Conservation (phyloP, 768 basidiomycete genomes). For the Lactarius quietus region DNA sequence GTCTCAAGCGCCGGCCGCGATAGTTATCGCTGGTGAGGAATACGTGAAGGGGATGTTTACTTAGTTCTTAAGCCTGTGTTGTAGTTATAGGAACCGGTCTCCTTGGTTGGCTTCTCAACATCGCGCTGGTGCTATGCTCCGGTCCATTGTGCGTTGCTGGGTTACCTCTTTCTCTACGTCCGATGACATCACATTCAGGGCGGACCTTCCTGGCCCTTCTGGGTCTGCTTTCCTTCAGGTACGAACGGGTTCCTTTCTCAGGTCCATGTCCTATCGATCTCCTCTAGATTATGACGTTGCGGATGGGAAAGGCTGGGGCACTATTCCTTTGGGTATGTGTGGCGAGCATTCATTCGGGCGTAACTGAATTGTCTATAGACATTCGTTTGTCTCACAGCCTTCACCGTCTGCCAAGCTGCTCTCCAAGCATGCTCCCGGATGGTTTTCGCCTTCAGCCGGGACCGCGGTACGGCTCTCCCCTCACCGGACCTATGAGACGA, state of each 20-base stretch:
- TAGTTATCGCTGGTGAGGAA: slow-evolving; percentile 15
- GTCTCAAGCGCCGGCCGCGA: slow-evolving; percentile 20
- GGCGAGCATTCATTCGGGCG: background rate
- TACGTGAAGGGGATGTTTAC: slow-evolving; percentile 28
- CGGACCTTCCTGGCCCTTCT: slow-evolving; percentile 62
- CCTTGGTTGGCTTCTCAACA: slow-evolving; percentile 84
- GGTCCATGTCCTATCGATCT: background rate
- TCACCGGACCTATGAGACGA: background rate
- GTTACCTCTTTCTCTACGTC: background rate
- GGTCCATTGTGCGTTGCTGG: slow-evolving; percentile 56
- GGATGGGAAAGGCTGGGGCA: slow-evolving; percentile 74
- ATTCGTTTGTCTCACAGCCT: slow-evolving; percentile 81
- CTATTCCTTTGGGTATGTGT: slow-evolving; percentile 69
- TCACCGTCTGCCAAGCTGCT: slow-evolving; percentile 79
- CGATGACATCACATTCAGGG: slow-evolving; percentile 36
- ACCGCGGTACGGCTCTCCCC: slow-evolving; percentile 47
- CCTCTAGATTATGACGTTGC: slow-evolving; percentile 61
- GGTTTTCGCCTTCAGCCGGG: slow-evolving; percentile 81
- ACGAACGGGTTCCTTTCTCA: background rate
- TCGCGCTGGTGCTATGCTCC: slow-evolving; percentile 81
- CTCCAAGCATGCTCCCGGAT: slow-evolving; percentile 81
- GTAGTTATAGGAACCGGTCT: slow-evolving; percentile 72
- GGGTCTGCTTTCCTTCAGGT: slow-evolving; percentile 71
- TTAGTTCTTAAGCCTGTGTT: slow-evolving; percentile 59
- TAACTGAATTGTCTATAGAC: slow-evolving; percentile 36